Conservation (phyloP, 108 stramenopile genomes). For the Cyclostephanos invisitatus region DNA sequence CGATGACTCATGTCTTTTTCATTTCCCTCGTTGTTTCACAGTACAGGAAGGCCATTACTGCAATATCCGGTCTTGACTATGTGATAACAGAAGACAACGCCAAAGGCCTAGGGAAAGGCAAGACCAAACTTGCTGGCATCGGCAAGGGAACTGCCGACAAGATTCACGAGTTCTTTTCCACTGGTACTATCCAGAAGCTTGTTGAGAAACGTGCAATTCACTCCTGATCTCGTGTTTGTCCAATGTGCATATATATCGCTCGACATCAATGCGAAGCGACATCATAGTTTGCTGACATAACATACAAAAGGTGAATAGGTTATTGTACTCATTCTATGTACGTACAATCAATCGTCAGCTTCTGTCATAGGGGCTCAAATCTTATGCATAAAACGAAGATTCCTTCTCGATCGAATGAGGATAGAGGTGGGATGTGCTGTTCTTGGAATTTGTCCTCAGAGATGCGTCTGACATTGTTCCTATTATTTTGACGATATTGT, state of each 20-base stretch:
- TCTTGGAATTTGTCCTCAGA: too few relatives aligned
- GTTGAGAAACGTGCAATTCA: constrained; percentile 62
- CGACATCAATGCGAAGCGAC: too few relatives aligned
- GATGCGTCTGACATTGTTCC: too few relatives aligned
- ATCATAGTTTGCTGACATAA: too few relatives aligned
- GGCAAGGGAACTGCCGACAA: constrained; percentile 73
- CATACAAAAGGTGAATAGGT: too few relatives aligned
- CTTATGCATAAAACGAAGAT: too few relatives aligned
- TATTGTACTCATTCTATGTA: too few relatives aligned
- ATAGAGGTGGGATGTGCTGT: too few relatives aligned
- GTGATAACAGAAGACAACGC: constrained; percentile 79
- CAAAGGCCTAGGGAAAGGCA: constrained; percentile 71
- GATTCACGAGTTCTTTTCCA: constrained; percentile 67
- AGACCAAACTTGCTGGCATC: constrained; percentile 72
- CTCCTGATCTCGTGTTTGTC: neutral
- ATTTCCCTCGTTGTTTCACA: neutral
- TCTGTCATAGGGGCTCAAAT: too few relatives aligned
- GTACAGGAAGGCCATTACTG: constrained; percentile 52
- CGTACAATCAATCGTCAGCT: too few relatives aligned
- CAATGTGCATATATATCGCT: neutral
- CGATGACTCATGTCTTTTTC: neutral
- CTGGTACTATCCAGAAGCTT: constrained; percentile 72
- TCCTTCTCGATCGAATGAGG: too few relatives aligned
- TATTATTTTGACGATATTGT: too few relatives aligned
- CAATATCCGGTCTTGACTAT: constrained; percentile 56